Base-by-base conservation (phyloP, 345 rosid species). In the Gossypium arboreum region DNA sequence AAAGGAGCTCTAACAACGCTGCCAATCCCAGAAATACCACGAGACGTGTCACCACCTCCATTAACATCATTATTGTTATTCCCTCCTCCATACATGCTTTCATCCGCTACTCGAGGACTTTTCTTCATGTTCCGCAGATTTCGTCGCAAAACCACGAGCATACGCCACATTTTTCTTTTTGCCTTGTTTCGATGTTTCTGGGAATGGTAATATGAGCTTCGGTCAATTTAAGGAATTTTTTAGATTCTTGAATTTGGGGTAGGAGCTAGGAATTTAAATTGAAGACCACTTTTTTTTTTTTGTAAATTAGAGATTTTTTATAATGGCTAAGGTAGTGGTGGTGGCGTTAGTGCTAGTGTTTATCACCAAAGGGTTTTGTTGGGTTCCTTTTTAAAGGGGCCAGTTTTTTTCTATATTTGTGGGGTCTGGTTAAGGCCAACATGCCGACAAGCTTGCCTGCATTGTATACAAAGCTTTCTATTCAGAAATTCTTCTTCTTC, bases 101-200 rank as follows among this genome's bases (percentile, higher is more conserved):
- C 98, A 15, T 94, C 97, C 0, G 95, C 95, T 2, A 91, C 98
- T 22, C 90, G 77, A 0, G 88, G 88, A 72, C 94, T 85, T 80
- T 90, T 93, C 80, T 84, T 79, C 34, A 81, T 78, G 81, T 85
- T 89, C 24, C 75, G 87, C 57, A 88, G 75, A 83, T 79, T 86
- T 61, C 89, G 80, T 16, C 81, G 74, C 71, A 91, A 73, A 41
- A 75, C 48, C 4, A 76, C 75, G 39, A 90, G 68, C 79, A 80
- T 71, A 39, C 75, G 83, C 75, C 80, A 79, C 95, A 90, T 88
- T 57, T 48, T 25, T 24, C 34, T 57, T 20, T 58, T 20, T 58
- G 29, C 24, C 41, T 34, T 34, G 41, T 11, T 66, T 12, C 9
- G 2, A 13, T 39, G 25, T 16, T 60, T 45, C 47, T 48, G 12